A percentile compares a stretch with the other conserved stretches of the same genome.
Evolutionary conservation across 2,329 filamentous ascomycete genomes (phyloP).

Genomic region (Pseudocercospora crystallina): DNA sequence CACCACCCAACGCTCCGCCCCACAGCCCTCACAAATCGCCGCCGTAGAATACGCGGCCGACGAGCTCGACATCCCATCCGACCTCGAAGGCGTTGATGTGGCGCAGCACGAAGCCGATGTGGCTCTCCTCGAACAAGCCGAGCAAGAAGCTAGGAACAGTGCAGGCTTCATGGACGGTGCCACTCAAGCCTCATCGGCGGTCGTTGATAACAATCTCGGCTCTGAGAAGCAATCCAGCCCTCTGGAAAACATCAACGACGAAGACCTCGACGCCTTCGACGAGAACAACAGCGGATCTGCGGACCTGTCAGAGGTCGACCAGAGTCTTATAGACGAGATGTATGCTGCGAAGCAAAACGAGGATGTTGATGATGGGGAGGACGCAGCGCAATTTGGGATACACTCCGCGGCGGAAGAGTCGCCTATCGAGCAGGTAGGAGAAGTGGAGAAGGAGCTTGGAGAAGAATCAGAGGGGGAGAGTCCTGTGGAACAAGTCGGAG

Average conservation of each 20-base stretch:
- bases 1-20: not conserved
- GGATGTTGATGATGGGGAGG: slow-evolving; percentile 6
- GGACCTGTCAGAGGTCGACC: slow-evolving; percentile 9
- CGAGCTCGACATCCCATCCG: slow-evolving; percentile 1
- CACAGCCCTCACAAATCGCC: slow-evolving; percentile 1
- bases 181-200: not conserved
- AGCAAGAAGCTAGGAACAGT: not conserved
- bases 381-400: slow-evolving; percentile 20
- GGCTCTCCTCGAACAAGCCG: slow-evolving; percentile 14
- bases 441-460: slow-evolving; percentile 21
- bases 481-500: slow-evolving; percentile 17
- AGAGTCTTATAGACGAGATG: slow-evolving; percentile 15
- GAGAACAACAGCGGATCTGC: not conserved
- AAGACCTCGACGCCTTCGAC: slow-evolving; percentile 1
- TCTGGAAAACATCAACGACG: not conserved
- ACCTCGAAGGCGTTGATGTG: slow-evolving; percentile 17
- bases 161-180: not conserved
- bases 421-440: slow-evolving; percentile 17
- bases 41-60: not conserved
- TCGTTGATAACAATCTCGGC: slow-evolving; percentile 1
- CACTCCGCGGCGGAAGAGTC: not conserved
- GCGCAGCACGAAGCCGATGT: slow-evolving; percentile 19
- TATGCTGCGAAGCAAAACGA: not conserved
- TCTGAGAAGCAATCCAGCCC: not conserved
- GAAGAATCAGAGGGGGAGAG: slow-evolving; percentile 4